These are phyloP conservation scores for Hyphopichia pseudoburtonii DNA, from an alignment of 1,139 yeast species.

Conservation along the genomic window DNA sequence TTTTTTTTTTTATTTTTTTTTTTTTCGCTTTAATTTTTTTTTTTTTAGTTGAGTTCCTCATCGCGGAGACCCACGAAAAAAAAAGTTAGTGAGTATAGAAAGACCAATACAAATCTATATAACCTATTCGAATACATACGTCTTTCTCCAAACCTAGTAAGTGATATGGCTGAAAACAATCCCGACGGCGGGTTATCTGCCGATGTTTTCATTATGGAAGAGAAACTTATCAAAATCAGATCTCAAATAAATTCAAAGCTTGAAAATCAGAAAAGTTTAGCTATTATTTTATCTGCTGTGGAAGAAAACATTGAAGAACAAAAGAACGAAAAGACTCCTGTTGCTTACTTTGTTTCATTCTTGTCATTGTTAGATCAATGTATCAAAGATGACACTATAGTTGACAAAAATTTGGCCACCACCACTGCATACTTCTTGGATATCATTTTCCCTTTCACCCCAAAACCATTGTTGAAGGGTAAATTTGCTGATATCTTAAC, in stretches of 20 bases:
- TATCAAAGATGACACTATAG: conserved; percentile 51
- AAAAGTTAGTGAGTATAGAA: not conserved
- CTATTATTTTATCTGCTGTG: conserved; percentile 78
- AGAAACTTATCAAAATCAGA: conserved; percentile 67
- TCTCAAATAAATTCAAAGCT: conserved; percentile 70
- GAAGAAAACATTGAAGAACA: conserved; percentile 85
- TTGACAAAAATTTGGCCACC: conserved; percentile 64
- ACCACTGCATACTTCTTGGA: conserved; percentile 83
- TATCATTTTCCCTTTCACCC: conserved; percentile 72
- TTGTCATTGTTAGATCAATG: conserved; percentile 79
- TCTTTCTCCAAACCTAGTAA: too few relatives aligned
- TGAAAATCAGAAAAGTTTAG: conserved; percentile 75
- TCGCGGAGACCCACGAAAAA: not conserved
- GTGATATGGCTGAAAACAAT: conserved; percentile 26
- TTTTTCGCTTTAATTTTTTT: not conserved
- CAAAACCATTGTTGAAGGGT: conserved; percentile 63
- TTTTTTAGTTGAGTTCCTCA: not conserved
- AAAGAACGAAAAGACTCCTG: conserved; percentile 56
- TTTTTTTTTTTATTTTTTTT: conserved; percentile 1
- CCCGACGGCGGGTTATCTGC: conserved; percentile 44
- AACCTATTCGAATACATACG: not conserved
- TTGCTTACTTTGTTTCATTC: conserved; percentile 83
- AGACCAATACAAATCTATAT: too few relatives aligned
- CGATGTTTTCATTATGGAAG: conserved; percentile 57
- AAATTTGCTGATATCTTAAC: conserved; percentile 77